Evolutionary conservation across 371 early-diverging fungal species (phyloP).

Genomic region (Umbelopsis sp.): DNA sequence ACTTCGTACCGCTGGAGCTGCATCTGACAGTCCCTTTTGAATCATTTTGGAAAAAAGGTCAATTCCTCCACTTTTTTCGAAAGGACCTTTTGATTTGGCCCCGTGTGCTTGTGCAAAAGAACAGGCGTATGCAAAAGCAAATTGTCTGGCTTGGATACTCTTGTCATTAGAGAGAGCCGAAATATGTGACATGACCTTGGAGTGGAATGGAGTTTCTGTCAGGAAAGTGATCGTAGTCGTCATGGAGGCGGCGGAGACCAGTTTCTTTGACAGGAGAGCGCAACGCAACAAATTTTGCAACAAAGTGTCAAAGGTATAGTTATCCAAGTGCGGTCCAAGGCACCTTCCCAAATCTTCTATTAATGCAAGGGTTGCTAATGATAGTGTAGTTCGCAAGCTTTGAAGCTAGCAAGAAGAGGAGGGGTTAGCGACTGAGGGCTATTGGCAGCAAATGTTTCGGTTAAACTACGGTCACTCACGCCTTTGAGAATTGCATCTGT

Average conservation of each 20-base stretch:
- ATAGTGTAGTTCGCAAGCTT: conserved; percentile 38
- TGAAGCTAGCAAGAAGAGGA: conserved; percentile 28
- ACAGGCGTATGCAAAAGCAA: conserved; percentile 38
- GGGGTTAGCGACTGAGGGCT: background rate
- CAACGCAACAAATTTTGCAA: conserved; percentile 32
- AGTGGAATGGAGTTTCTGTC: conserved; percentile 28
- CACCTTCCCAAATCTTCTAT: conserved; percentile 27
- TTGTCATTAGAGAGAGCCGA: conserved; percentile 34
- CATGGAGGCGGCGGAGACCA: conserved; percentile 23
- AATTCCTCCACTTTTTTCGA: conserved; percentile 40
- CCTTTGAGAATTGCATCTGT: conserved; percentile 53
- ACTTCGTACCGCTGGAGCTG: conserved; percentile 48
- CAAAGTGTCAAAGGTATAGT: conserved; percentile 31
- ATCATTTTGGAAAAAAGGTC: conserved; percentile 42
- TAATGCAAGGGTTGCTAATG: conserved; percentile 29
- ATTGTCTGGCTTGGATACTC: conserved; percentile 48
- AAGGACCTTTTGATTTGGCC: conserved; percentile 30
- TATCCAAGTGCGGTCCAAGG: conserved; percentile 29
- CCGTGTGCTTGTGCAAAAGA: conserved; percentile 46
- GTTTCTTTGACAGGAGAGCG: conserved; percentile 32
- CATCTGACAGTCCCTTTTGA: conserved; percentile 45
- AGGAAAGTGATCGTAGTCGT: conserved; percentile 29
- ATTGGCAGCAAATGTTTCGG: background rate
- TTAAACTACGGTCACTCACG: conserved; percentile 27
- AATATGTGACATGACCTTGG: conserved; percentile 27